phyloP scores from a whole-genome alignment of 1,284 basidiomycete genomes.

The Ganoderma boninense region DNA sequence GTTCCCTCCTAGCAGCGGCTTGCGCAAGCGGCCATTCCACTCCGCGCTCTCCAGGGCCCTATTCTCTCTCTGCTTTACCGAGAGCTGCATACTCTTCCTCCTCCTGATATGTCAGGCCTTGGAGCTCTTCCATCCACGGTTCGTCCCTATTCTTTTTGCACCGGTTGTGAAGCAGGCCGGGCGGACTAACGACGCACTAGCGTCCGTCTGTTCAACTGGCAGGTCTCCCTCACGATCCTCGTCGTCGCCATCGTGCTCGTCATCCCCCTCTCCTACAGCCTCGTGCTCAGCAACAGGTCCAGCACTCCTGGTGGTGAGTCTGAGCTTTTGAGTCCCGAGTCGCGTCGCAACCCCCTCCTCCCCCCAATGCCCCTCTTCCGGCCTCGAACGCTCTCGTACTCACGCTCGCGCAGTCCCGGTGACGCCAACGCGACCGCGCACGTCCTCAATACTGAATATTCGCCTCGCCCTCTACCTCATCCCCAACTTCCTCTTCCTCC shows the following conservation, averaged over 20 bases:
- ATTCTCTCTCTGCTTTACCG: slow-evolving; percentile 74
- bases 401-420: slow-evolving; percentile 34
- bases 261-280: slow-evolving; percentile 66
- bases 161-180: not conserved
- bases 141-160: slow-evolving; percentile 34
- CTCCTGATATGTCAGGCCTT: slow-evolving; percentile 73
- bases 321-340: not conserved
- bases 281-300: slow-evolving; percentile 57
- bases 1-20: slow-evolving; percentile 30
- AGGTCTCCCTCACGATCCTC: slow-evolving; percentile 64
- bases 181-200: slow-evolving; percentile 42
- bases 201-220: slow-evolving; percentile 70
- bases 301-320: slow-evolving; percentile 29
- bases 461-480: slow-evolving; percentile 54
- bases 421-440: slow-evolving; percentile 39
- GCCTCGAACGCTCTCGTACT: not conserved
- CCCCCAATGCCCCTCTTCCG: not conserved
- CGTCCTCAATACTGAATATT: slow-evolving; percentile 29
- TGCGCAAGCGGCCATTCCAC: slow-evolving; percentile 51
- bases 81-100: slow-evolving; percentile 71
- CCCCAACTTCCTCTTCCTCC: slow-evolving; percentile 64
- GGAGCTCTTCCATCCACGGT: slow-evolving; percentile 60
- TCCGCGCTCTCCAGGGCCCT: slow-evolving; percentile 60
- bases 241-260: slow-evolving; percentile 64
- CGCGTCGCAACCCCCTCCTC: not conserved